A percentile compares a stretch with the other conserved stretches of the same genome.
Evolutionary conservation across 345 rosid genomes (phyloP).

Genomic region (Linum usitatissimum): DNA sequence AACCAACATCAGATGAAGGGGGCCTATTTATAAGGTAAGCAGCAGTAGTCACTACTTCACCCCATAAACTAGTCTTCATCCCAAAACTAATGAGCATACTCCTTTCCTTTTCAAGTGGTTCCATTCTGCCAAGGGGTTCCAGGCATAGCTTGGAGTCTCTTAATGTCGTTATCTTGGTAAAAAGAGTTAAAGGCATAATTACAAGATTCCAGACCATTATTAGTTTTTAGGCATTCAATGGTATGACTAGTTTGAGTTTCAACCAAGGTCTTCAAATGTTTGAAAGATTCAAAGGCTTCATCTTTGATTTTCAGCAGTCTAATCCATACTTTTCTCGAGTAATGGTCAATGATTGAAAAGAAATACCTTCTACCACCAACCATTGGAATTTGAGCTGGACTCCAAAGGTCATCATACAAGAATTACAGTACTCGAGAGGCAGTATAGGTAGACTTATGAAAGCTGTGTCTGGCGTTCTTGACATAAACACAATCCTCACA

Average conservation of each 20-base stretch:
- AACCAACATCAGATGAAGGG: too few species aligned
- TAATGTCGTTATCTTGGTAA: too few species aligned
- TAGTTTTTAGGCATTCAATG: too few species aligned
- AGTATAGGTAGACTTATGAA: neutral
- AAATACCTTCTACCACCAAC: conserved; percentile 3
- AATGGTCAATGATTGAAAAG: conserved; percentile 3
- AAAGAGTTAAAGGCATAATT: too few species aligned
- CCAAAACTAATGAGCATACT: too few species aligned
- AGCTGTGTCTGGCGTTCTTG: neutral
- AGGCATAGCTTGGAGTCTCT: too few species aligned
- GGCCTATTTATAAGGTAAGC: too few species aligned
- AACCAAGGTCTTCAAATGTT: too few species aligned
- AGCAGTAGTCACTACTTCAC: too few species aligned
- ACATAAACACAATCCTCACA: neutral
- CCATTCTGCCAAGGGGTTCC: neutral
- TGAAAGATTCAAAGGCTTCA: neutral
- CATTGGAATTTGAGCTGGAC: neutral
- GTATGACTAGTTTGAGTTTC: too few species aligned
- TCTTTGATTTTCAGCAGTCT: neutral
- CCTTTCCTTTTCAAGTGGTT: neutral
- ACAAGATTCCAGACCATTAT: too few species aligned
- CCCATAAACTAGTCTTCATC: too few species aligned
- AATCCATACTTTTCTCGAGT: conserved; percentile 3
- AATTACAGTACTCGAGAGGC: neutral
- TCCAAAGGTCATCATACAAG: neutral